Evolutionary conservation across 768 basidiomycete species (phyloP).

Genomic region (Kwoniella dejecticola): DNA sequence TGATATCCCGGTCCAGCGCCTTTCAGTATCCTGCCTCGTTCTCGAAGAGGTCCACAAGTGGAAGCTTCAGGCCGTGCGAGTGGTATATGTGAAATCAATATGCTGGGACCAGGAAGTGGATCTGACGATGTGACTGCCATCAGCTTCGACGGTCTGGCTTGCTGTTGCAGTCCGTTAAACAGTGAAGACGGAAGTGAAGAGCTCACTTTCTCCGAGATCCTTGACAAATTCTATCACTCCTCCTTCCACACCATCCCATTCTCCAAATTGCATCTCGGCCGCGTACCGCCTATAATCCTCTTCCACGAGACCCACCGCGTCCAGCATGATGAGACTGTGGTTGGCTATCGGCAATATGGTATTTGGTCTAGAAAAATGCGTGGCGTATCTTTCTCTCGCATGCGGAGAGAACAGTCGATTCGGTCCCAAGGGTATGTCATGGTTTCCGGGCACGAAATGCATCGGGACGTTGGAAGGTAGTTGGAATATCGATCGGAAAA

Average conservation of each 20-base stretch:
- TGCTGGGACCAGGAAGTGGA: constrained; percentile 59
- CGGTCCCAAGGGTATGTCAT: constrained; percentile 70
- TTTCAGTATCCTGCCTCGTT: constrained; percentile 69
- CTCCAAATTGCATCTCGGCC: constrained; percentile 55
- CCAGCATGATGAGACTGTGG: constrained; percentile 52
- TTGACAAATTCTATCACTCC: constrained; percentile 57
- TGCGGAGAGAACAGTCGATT: constrained; percentile 60
- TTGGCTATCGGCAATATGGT: constrained; percentile 63
- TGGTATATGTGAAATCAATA: constrained; percentile 88
- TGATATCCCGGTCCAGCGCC: constrained; percentile 76
- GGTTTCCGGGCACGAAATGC: constrained; percentile 85
- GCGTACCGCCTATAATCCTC: constrained; percentile 55
- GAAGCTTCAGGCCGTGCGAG: constrained; percentile 70
- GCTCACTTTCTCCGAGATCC: constrained; percentile 42
- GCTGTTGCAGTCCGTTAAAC: no score
- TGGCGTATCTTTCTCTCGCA: constrained; percentile 65
- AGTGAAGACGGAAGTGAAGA: no score
- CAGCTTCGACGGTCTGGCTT: no score
- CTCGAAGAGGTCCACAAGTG: constrained; percentile 75
- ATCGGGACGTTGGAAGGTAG: constrained; percentile 60
- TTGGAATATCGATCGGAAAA: constrained; percentile 73
- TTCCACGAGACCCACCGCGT: constrained; percentile 53
- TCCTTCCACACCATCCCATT: constrained; percentile 58
- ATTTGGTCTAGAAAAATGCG: constrained; percentile 76
- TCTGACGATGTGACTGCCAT: constrained; percentile 21